Base-by-base conservation (phyloP, 441 rosid species). In the Populus hybrid region DNA sequence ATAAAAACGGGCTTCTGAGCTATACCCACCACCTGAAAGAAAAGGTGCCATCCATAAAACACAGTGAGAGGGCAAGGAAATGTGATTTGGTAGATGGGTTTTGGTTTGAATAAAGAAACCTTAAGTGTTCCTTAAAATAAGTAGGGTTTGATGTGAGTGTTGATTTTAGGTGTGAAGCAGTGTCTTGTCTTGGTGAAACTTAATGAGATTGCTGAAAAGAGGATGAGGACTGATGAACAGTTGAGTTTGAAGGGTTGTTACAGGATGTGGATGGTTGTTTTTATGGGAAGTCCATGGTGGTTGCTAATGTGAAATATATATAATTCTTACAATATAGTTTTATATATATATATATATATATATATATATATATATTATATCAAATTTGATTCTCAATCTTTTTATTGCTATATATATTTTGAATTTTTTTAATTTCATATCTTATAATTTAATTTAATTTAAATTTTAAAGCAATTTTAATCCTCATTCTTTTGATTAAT, bases 1-100 rank as follows among this genome's bases (percentile, higher is more conserved):
- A 80, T 93, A 91, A 50, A 95, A 91, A 94, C 94, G 93, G 46
- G 96, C 89, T 80, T 94, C 98, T 66, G 97, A 94, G 86, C 94
- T 89, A 82, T 94, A 94, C 76, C 97, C 97, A 76, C 98, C 98
- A 67, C 97, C 92, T 1, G 98, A 92, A 75, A 94, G 94, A 76
- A 94, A 91, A 2, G 95, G 94, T 68, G 94, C 97, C 97, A 92
- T 92, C 95, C 97, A 94, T 71, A 91, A 80, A 69, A 94, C 90
- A 84, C 98, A 92, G n/a, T 38, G 84, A 2, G 94, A 75, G 5
- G 85, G 78, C 7, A 75, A 11, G 9, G 87, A 76, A 53, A 64
- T 34, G 68, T 79, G 61, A 72, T 76, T 83, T 73, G 77, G 66
- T 7, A 16, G 8, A 9, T 3, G 79, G 66, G 69, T 36, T 76